These are phyloP conservation scores for Cladosporium velox DNA, from an alignment of 2,329 filamentous ascomycete species.

Conservation along the genomic window DNA sequence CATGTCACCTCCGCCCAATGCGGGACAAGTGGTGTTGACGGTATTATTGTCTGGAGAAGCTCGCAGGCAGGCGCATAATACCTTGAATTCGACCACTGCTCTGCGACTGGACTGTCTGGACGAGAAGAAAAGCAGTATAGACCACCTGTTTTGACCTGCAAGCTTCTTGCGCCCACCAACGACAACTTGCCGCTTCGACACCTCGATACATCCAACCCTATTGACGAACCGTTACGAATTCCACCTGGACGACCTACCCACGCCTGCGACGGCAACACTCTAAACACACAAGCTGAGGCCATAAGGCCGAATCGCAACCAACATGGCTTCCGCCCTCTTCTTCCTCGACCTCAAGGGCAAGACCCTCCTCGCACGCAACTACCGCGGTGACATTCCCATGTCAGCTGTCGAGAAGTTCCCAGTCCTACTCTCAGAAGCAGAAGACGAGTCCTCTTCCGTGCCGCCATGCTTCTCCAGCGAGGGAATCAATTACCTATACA, in stretches of 20 bases:
- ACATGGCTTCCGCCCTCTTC: slow-evolving; percentile 96
- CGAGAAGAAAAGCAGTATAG: not conserved
- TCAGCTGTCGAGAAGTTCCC: slow-evolving; percentile 98
- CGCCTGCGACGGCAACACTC: not conserved
- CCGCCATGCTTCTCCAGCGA: slow-evolving; percentile 98
- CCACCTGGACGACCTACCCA: not conserved
- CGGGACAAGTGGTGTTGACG: slow-evolving; percentile 20
- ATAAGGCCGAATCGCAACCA: slow-evolving; percentile 28
- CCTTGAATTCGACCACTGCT: not conserved
- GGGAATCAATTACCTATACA: slow-evolving; percentile 99
- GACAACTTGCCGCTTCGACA: slow-evolving; percentile 16
- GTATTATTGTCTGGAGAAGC: slow-evolving; percentile 7
- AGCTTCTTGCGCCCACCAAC: not conserved
- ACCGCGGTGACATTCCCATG: slow-evolving; percentile 98
- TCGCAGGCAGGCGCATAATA: slow-evolving; percentile 16
- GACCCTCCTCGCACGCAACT: slow-evolving; percentile 98
- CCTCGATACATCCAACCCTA: slow-evolving; percentile 8
- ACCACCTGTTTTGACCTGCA: not conserved
- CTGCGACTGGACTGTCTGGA: not conserved
- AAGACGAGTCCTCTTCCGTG: slow-evolving; percentile 97
- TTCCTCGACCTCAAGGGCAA: slow-evolving; percentile 99
- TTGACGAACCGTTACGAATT: slow-evolving; percentile 16
- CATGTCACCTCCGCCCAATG: slow-evolving; percentile 18
- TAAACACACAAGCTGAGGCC: slow-evolving; percentile 4
- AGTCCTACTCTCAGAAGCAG: slow-evolving; percentile 90